Base-by-base conservation (phyloP, 345 rosid species). In the Chamaenerion angustifolium region DNA sequence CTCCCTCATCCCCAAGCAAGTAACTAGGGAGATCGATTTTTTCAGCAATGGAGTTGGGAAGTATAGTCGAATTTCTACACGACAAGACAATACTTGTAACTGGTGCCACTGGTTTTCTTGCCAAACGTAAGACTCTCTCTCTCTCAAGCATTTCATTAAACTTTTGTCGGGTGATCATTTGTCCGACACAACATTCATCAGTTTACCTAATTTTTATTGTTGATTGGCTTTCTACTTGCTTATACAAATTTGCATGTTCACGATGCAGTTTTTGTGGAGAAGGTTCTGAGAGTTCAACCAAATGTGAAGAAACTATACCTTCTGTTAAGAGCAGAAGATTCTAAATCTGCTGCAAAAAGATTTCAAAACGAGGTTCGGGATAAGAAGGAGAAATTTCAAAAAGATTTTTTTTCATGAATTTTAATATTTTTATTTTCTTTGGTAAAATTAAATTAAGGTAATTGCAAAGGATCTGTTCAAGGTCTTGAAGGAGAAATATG, bases 391-490 rank as follows among this genome's bases (percentile, higher is more conserved):
- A n/a, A n/a, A n/a, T n/a, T n/a, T n/a, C n/a, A n/a, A n/a, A n/a
- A n/a, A n/a, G n/a, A n/a, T n/a, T n/a, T n/a, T n/a, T n/a, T n/a
- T n/a, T n/a, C n/a, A n/a, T 37, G 19, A 16, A 15, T 51, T 40
- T 40, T 51, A 35, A 51, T 21, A 31, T 51, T 31, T 12, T 51
- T 37, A 8, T 16, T 17, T 12, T 13, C 40, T 11, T 11, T 7
- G 19, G n/a, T n/a, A n/a, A n/a, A n/a, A 15, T 10, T 16, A 37
- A 37, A 27, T 43, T 15, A 51, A 73, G 77, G n/a, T 66, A 0
- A 44, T 61, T 7, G 43, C 49, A 16, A 66, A 47, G 45, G 11
- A 16, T 6, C 54, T 74, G 44, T 75, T 69, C 47, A 48, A 23
- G 25, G 6, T 37, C 0, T 1, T 72, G 3, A 57, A 11, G 11